Evolutionary conservation across 306 rosid species (phyloP), one percentile per base, ranked within the genome.

Genomic region (Glycine soja): DNA sequence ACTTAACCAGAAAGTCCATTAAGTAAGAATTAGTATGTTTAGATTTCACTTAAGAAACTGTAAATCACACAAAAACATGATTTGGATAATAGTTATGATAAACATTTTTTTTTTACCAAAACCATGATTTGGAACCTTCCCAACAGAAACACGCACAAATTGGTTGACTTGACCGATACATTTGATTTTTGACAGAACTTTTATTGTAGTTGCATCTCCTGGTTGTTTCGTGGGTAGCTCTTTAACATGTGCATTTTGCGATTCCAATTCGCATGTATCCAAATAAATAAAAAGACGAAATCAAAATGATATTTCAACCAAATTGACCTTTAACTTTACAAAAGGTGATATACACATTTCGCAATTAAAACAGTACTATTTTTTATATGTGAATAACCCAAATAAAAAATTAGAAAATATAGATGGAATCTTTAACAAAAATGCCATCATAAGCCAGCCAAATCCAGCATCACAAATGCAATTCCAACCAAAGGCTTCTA

Each of bases 371-470:
- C 7, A 14, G n/a, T 14, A 8, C 3, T 6, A n/a, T 6, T n/a
- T 13, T 4, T 15, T 40, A 3, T 14, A 10, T 0, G 67, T 24
- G 30, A 24, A 24, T 74, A 15, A 43, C 2, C 9, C 46, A 42
- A 6, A 42, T 24, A 24, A 42, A 42, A 3, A 64, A 77, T 10
- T 14, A 34, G 43, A 77, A 65, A 64, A 34, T 7, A 1, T 3
- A 7, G 52, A 67, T 42, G 52, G 72, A 67, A 15, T 67, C 34
- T 36, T 1, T 0, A 40, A 42, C 1, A 15, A 46, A 30, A 16
- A 16, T 46, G 74, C 65, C 65, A 53, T 24, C 30, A 24, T 24
- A 5, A 68, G 82, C 70, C 82, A 69, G 70, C 76, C 45, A 78
- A 54, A 24, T 68, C 69, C 69, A 78, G 68, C 76, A 3, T 54